Base-by-base conservation (phyloP, 1,284 basidiomycete species). In the Athelia sp. region DNA sequence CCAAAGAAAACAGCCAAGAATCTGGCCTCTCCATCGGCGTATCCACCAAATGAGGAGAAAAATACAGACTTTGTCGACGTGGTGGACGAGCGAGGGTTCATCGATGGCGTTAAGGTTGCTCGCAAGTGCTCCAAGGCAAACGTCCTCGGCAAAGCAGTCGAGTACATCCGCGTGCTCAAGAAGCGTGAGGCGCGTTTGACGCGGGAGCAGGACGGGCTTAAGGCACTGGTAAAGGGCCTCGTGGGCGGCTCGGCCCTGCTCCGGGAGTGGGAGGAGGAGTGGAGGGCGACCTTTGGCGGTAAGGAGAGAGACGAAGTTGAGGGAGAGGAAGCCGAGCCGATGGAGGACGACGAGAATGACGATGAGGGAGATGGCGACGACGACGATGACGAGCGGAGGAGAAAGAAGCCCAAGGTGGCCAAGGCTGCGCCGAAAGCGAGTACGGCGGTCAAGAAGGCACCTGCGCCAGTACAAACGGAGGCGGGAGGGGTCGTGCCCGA, bases 101-200 rank as follows among this genome's bases (percentile, higher is more conserved):
- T 88, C 3, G 88, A 91, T 55, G 88, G 88, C 21, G 87, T 91
- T 57, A 88, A 87, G 62, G 84, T 89, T 17, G 88, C 88, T 9
- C 73, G 88, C 47, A 91, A 91, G 67, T 86, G 86, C 64, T 87
- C 84, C 66, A 91, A 91, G 61, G 89, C 87, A 2, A 90, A 88
- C 54, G 84, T 91, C 1, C 72, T 91, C 3, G 87, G 86, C 26
- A 91, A 91, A 54, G 88, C 88, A 0, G 84, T 87, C 1, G 88
- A 91, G 62, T 91, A 90, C 57, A 91, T 91, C 49, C 66, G 69
- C 9, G 88, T 90, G 1, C 65, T 91, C 42, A 91, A 91, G 67
- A 79, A 78, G 59, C 76, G 88, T 18, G 88, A 91, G 60, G 57
- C 61, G 1, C 75, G 88, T 34, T 69, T 91, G n/a, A 81, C 74